Percentiles rank a stretch among this genome's conserved stretches.
Conservation (phyloP, 2,329 filamentous ascomycete genomes). For the Myriangium duriaei region DNA sequence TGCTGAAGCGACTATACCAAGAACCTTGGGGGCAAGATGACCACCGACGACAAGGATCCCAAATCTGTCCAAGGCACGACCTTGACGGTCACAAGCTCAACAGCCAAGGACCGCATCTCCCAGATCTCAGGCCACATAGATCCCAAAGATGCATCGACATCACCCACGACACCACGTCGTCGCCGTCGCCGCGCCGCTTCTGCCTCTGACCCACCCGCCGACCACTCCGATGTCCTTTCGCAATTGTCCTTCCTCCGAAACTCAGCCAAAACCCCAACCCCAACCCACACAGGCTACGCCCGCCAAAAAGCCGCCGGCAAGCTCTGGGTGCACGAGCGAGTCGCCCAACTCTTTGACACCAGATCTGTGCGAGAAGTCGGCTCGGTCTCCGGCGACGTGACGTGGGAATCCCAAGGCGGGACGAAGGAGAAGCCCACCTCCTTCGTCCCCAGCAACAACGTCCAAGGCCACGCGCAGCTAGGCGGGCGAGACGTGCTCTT, state of each 20-base stretch:
- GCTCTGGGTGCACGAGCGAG: conserved; percentile 51
- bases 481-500: conserved; percentile 44
- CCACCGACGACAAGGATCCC: too few relatives aligned
- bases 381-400: conserved; percentile 46
- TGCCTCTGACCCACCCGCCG: conserved; percentile 38
- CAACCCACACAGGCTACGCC: conserved; percentile 44
- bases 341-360: conserved; percentile 44
- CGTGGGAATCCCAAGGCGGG: conserved; percentile 39
- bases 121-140: conserved; percentile 24
- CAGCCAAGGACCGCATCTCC: conserved; percentile 3
- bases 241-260: conserved; percentile 41
- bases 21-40: too few relatives aligned
- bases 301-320: conserved; percentile 52
- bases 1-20: too few relatives aligned
- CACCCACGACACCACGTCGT: conserved; percentile 7
- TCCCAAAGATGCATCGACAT: conserved; percentile 18
- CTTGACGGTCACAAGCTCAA: too few relatives aligned
- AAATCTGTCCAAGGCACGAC: too few relatives aligned
- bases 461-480: conserved; percentile 41
- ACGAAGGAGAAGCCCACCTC: conserved; percentile 35
- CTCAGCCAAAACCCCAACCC: conserved; percentile 44
- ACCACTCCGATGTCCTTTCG: conserved; percentile 49
- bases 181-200: conserved; percentile 23
- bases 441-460: conserved; percentile 50
- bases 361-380: conserved; percentile 48